phyloP scores from a whole-genome alignment of 164 flowering plant species.

The Sedum album region DNA sequence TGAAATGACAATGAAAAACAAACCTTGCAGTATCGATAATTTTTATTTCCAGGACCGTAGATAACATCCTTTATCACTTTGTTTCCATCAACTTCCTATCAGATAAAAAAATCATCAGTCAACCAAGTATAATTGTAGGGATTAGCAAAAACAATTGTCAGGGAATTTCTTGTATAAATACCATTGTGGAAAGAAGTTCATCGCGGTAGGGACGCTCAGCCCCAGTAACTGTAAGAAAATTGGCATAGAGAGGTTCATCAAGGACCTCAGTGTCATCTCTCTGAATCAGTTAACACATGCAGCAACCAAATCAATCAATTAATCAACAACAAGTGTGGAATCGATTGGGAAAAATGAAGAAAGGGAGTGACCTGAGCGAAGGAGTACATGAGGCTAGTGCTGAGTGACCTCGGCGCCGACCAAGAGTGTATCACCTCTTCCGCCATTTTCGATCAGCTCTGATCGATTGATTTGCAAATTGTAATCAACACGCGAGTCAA shows the following conservation, averaged over 20 bases:
- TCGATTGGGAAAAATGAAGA: too few species aligned
- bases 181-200: conserved; percentile 72
- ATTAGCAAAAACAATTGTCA: too few species aligned
- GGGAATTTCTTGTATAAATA: too few species aligned
- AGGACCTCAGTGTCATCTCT: conserved; percentile 95
- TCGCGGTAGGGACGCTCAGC: conserved; percentile 76
- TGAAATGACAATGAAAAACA: background rate
- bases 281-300: conserved; percentile 17
- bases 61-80: conserved; percentile 73
- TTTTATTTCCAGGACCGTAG: conserved; percentile 52
- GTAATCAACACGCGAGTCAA: too few species aligned
- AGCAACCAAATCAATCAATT: too few species aligned
- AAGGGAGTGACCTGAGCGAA: conserved; percentile 76
- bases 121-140: too few species aligned
- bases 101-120: background rate
- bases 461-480: background rate
- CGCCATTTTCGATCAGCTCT: background rate
- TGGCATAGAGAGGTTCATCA: conserved; percentile 93
- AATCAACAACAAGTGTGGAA: too few species aligned
- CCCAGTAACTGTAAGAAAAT: conserved; percentile 62
- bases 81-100: conserved; percentile 18
- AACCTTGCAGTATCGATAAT: background rate
- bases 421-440: conserved; percentile 66
- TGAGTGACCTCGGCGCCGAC: conserved; percentile 88
- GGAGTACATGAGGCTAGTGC: conserved; percentile 90